Evolutionary conservation across 73 alveolate species (phyloP), one percentile per base, ranked within the genome.

Genomic region (Paramecium octaurelia): DNA sequence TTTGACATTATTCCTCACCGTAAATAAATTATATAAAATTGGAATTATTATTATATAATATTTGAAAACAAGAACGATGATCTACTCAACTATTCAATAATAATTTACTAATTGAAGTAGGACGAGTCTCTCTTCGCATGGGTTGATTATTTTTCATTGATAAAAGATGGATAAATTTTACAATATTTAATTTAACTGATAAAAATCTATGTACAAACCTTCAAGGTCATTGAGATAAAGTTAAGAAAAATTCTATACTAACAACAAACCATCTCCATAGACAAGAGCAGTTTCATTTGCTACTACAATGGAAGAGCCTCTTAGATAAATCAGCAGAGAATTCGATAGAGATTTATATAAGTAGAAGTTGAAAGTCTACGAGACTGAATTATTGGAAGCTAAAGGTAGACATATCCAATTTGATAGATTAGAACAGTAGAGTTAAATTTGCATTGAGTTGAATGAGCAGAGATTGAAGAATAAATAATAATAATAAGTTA

Each of bases 111-210:
- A 54, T 4, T 4, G 5, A 9, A 6, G 4, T n/a, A 5, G 14
- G 9, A 16, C 2, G n/a, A 54, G 1, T 54, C 21, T 0, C 21
- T 0, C 69, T 20, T 2, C 18, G 0, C 12, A 54, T 54, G 4
- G n/a, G 18, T 54, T 54, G 69, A 18, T n/a, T 20, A 54, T 54
- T 16, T 54, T 48, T 54, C 34, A 16, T 54, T 18, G 21, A n/a
- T 54, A 54, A 54, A 54, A 54, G 35, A 54, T 54, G 31, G 31
- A 54, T 54, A 54, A 54, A 54, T 54, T 54, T 54, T 18, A 73
- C 21, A 73, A 29, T 35, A 73, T 73, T 73, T 36, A 35, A 70
- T 36, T 73, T 73, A 40, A 73, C 87, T 73, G 87, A 36, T 73
- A 80, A 80, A 54, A 54, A 54, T 4, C 69, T 54, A 80, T 80